Conservation (phyloP, 2,329 filamentous ascomycete species). For the Trichoderma simmonsii region DNA sequence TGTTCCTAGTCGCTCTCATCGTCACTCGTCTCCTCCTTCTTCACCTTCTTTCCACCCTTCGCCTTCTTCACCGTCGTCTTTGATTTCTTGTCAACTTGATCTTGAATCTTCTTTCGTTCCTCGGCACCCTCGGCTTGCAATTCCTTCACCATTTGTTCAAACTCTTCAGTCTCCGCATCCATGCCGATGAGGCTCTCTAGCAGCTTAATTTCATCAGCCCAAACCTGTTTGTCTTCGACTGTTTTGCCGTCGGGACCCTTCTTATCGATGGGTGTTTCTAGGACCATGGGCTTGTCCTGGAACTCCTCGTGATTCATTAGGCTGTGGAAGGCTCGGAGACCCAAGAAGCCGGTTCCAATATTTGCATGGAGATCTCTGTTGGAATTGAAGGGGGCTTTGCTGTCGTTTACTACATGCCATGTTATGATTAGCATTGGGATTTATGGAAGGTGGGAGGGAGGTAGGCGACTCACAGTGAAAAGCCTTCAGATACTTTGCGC, state of each 20-base stretch:
- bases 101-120: constrained; percentile 73
- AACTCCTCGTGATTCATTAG: constrained; percentile 80
- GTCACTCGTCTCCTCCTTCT: constrained; percentile 32
- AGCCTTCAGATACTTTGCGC: constrained; percentile 74
- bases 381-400: constrained; percentile 81
- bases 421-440: background rate
- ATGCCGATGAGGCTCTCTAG: constrained; percentile 84
- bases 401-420: constrained; percentile 70
- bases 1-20: constrained; percentile 33
- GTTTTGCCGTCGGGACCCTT: constrained; percentile 63
- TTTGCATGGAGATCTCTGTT: constrained; percentile 91
- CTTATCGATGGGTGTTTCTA: constrained; percentile 91
- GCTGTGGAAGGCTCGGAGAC: constrained; percentile 84
- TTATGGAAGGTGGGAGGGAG: constrained; percentile 2
- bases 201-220: constrained; percentile 93
- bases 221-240: constrained; percentile 75
- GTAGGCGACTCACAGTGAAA: constrained; percentile 56
- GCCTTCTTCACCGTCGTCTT: constrained; percentile 52
- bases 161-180: constrained; percentile 72
- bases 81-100: constrained; percentile 73
- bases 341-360: constrained; percentile 92
- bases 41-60: constrained; percentile 27
- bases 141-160: constrained; percentile 60
- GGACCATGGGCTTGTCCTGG: constrained; percentile 78
- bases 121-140: constrained; percentile 64